Base-by-base conservation (phyloP, 768 basidiomycete genomes). In the Lactifluus piperatus region DNA sequence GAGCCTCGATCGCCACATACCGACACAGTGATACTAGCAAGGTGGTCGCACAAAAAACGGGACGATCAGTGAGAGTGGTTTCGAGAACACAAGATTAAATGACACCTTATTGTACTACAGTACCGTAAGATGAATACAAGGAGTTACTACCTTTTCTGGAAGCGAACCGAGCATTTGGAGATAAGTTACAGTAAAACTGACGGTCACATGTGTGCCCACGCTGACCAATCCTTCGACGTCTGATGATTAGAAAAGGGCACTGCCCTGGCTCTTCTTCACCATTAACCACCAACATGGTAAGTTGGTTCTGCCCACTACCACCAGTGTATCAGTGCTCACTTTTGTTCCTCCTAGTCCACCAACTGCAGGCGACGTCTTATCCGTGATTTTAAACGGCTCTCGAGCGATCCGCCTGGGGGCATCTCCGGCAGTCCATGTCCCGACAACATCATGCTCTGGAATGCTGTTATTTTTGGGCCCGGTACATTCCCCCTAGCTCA, bases 381-480 rank as follows among this genome's bases (percentile, higher is more conserved):
- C 63, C 88, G 97, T 58, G 97, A 99, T 75, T 98, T 99, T 76
- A 98, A 97, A 75, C 81, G 92, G 26, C 81, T 99, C 45, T 91
- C 92, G 47, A 86, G 85, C 24, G 97, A 98, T 69, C 94, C 95
- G 4, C 97, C 97, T 0, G 86, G 89, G 54, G 97, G 97, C 6
- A 93, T 99, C 65, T 94, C 92, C 4, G 97, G 95, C 14, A 94
- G 92, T 68, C 95, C 97, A 69, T 94, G 92, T 69, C 86, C 92
- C 2, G 97, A 98, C 71, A 98, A 98, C 71, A 97, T 99, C 72
- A 97, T 98, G 93, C 80, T 97, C 16, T 99, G 97, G 97, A 99
- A 99, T 68, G 97, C 97, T 1, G 97, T 99, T 57, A 99, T 99
- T 63, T 98, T 99, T 69, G 97, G 97, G 3, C 97, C 97, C 73